Base-by-base conservation (phyloP, 163 green algal genomes). In the Scenedesmus sp. region DNA sequence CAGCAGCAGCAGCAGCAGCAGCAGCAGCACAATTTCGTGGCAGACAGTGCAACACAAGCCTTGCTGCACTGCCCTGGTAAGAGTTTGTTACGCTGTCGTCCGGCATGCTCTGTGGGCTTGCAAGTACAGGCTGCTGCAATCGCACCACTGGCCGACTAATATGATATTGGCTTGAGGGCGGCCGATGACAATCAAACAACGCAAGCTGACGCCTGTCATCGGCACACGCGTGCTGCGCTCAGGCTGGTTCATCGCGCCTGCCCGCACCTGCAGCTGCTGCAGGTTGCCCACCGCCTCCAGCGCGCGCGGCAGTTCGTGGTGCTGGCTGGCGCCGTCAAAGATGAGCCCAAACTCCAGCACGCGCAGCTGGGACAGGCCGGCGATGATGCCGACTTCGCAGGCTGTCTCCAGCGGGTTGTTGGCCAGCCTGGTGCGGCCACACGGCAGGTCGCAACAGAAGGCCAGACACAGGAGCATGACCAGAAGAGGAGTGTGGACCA, bases 321-420 rank as follows among this genome's bases (percentile, higher is more conserved):
- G 87, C 40, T 35, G 42, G 59, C 87, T 91, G 78, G 40, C 83
- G 53, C 87, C 87, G 43, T 91, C 87, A 35, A 83, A 91, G 33
- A 91, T 91, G 30, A 91, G 26, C 3, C 87, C 87, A 81, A 91
- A 82, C 53, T 91, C 87, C 78, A 91, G 53, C 87, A 82, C 78
- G 4, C 37, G 26, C 78, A 91, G 59, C 78, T 91, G 87, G 0
- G 53, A 82, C 53, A 91, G 3, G n/a, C 87, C 44, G 30, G 87
- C 87, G 20, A 91, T 68, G 26, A 87, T 87, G 53, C 40, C 42
- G 12, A 91, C 42, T 40, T 91, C 87, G 37, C 42, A 82, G 0
- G 87, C 78, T 24, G 87, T 91, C 59, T 91, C 87, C 35, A 91
- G 78, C 7, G 87, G 87, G 49, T 68, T 87, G 79, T 91, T 91